Evolutionary conservation across 345 rosid species (phyloP), one percentile per base, ranked within the genome.

Genomic region (Eucalyptus coolabah): DNA sequence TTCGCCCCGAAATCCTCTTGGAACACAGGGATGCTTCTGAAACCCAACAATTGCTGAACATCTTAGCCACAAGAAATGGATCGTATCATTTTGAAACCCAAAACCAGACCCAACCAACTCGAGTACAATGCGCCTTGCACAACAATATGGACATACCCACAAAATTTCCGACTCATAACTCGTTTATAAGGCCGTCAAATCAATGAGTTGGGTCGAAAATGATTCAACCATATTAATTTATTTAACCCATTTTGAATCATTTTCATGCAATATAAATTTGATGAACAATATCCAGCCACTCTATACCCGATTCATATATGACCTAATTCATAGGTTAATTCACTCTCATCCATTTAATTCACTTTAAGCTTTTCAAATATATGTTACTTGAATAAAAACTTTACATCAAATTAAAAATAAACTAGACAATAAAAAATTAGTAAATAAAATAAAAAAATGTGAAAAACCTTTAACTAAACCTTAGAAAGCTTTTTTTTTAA

Each of bases 271-370:
- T 53, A 0, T 53, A 53, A 53, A 19, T 19, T 53, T 19, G 24
- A 53, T 53, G 1, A 53, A 23, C 26, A 19, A 53, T 53, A 1
- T 7, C 56, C 2, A 7, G 19, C 2, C 9, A 4, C 4, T 53
- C 2, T 1, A 19, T 53, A 53, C 4, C 0, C 1, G 2, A 51
- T 51, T 19, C 10, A 53, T 3, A 18, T 6, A 1, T 1, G 0
- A 19, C 24, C 2, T 2, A 0, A 19, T 24, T 53, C 24, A 8
- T 19, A 19, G 59, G 24, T 53, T 19, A 53, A 53, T 53, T 1
- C 56, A 18, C 23, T 51, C 2, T 1, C 23, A 18, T 51, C 1
- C 54, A 51, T 51, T 51, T 51, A 51, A 51, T 3, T 53, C 56
- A 53, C 56, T 7, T 53, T 53, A 53, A 19, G 24, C 59, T 53